These are phyloP conservation scores for Fusarium buharicum DNA, from an alignment of 2,329 filamentous ascomycete genomes.

Conservation along the genomic window DNA sequence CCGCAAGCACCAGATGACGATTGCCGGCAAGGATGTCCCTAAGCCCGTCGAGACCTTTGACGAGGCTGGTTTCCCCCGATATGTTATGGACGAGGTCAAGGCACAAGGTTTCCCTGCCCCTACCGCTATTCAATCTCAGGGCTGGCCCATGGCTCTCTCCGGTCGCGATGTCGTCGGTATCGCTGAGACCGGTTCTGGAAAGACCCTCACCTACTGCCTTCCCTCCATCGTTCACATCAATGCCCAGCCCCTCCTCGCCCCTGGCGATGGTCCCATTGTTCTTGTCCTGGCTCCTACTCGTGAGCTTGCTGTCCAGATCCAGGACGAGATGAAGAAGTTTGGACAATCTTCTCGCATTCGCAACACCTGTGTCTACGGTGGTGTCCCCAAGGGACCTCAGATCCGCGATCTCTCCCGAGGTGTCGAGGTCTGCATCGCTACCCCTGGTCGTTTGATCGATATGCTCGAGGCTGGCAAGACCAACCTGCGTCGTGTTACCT, in stretches of 20 bases:
- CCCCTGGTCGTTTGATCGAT: constrained; percentile 95
- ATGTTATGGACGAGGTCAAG: constrained; percentile 99
- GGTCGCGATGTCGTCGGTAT: constrained; percentile 99
- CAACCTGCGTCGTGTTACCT: constrained; percentile 96
- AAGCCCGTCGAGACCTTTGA: constrained; percentile 97
- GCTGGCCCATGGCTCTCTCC: constrained; percentile 98
- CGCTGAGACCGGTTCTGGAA: constrained; percentile 98
- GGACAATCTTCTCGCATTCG: constrained; percentile 97
- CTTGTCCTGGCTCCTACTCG: constrained; percentile 95
- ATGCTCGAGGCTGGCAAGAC: constrained; percentile 99
- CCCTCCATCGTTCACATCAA: constrained; percentile 99
- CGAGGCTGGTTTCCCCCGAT: constrained; percentile 94
- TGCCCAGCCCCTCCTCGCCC: constrained; percentile 93
- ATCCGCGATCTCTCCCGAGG: constrained; percentile 94
- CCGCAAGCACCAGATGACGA: constrained; percentile 82
- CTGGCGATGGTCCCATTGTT: constrained; percentile 95
- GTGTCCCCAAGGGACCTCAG: constrained; percentile 97
- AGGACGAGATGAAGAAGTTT: constrained; percentile 98
- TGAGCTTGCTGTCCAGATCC: constrained; percentile 98
- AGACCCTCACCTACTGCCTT: constrained; percentile 98
- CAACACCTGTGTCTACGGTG: constrained; percentile 98
- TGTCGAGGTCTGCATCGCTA: constrained; percentile 98
- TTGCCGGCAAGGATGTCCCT: constrained; percentile 83
- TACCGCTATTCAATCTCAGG: constrained; percentile 96
- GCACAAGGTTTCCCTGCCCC: constrained; percentile 93